Evolutionary conservation across 2,329 filamentous ascomycete species (phyloP), one percentile per base, ranked within the genome.

Genomic region (Diaporthe sp.): DNA sequence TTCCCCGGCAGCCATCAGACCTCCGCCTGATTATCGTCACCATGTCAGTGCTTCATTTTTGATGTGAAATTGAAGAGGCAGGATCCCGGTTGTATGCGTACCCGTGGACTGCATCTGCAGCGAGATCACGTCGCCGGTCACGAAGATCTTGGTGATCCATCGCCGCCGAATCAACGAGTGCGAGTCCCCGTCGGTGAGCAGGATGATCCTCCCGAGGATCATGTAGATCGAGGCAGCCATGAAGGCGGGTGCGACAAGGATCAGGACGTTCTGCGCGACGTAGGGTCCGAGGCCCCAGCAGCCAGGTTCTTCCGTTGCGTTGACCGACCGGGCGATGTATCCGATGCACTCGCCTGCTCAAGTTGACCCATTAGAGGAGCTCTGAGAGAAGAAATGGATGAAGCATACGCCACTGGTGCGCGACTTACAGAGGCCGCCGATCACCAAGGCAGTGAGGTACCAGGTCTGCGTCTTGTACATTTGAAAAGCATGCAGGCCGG

Each of bases 101-200:
- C 87, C 88, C 2, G 81, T 84, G 9, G 83, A 81, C 77, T 90
- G 88, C 0, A 85, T 81, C 22, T 86, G 53, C 75, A 90, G 87
- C 2, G 85, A 87, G 4, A 88, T 47, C 1, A 89, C 80, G 74
- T 90, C 88, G 22, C 87, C 88, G 4, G 83, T 76, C 3, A 90
- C 87, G 75, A 90, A 90, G 31, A 89, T 80, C 75, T 87, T 88
- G 22, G 88, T 89, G 12, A 89, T 79, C 85, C 86, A 88, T 4
- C 73, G 83, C 1, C 83, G 81, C 1, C 82, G 79, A 58, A 90
- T 83, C 28, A 88, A 76, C 0, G 87, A 86, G 77, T 85, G 82
- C 0, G 81, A 74, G n/a, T 85, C 82, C 3, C 85, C 87, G 28
- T 86, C 79, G 9, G 85, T 79, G 10, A 84, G 79, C 0, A 77